Conservation (phyloP, 2,329 filamentous ascomycete species). For the Neonectria hederae region DNA sequence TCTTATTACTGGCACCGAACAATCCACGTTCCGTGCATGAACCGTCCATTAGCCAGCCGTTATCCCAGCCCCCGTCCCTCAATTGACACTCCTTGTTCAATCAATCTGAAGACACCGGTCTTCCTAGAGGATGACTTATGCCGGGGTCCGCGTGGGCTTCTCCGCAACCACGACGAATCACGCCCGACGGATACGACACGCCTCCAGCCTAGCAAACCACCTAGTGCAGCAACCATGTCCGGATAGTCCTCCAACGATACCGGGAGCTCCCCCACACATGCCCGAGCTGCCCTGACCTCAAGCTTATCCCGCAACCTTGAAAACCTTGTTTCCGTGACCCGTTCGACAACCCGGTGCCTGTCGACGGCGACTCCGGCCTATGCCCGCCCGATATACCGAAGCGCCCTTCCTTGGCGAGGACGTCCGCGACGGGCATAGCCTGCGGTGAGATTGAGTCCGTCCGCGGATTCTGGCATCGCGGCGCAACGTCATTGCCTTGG, state of each 20-base stretch:
- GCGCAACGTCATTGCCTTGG: slow-evolving; percentile 26
- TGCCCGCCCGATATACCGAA: slow-evolving; percentile 33
- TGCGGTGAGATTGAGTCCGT: slow-evolving; percentile 20
- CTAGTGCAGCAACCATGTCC: slow-evolving; percentile 15
- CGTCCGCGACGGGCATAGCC: slow-evolving; percentile 17
- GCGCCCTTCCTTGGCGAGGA: slow-evolving; percentile 13
- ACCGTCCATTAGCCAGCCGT: not conserved
- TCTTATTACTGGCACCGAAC: not conserved
- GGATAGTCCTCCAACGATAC: slow-evolving; percentile 34
- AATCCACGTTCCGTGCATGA: not conserved
- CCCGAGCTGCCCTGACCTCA: slow-evolving; percentile 13
- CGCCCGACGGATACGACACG: slow-evolving; percentile 32
- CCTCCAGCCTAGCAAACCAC: slow-evolving; percentile 23
- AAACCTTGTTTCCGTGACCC: slow-evolving; percentile 18
- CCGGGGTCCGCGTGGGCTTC: slow-evolving; percentile 25
- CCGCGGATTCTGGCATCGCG: slow-evolving; percentile 7
- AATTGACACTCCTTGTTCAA: slow-evolving; percentile 10
- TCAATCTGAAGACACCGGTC: slow-evolving; percentile 3
- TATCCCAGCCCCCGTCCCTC: slow-evolving; percentile 5
- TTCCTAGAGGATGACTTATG: not conserved
- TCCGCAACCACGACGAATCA: slow-evolving; percentile 35
- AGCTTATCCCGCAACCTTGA: slow-evolving; percentile 22
- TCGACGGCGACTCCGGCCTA: slow-evolving; percentile 30
- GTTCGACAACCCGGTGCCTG: not conserved
- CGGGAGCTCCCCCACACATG: slow-evolving; percentile 37